phyloP scores from a whole-genome alignment of 169 alveolate genomes.

The Plasmodium ovale region DNA sequence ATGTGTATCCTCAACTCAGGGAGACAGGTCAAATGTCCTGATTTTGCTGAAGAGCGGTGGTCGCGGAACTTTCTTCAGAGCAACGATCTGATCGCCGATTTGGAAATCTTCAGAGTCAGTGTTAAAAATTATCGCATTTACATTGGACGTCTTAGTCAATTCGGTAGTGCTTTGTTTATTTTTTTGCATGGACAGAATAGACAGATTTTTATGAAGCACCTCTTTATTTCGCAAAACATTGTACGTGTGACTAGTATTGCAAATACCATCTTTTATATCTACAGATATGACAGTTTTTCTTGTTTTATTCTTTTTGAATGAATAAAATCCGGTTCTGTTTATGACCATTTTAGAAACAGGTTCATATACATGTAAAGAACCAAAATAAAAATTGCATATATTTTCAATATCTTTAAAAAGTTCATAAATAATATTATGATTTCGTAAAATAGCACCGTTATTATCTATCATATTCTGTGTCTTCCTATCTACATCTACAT shows the following conservation, averaged over 20 bases:
- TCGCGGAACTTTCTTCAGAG: constrained; percentile 33
- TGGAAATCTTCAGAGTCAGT: constrained; percentile 36
- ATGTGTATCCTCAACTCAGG: background rate
- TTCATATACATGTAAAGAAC: constrained; percentile 77
- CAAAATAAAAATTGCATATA: constrained; percentile 77
- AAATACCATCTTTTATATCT: constrained; percentile 80
- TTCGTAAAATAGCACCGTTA: constrained; percentile 78
- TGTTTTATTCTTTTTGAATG: constrained; percentile 77
- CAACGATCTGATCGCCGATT: constrained; percentile 67
- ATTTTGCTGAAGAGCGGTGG: constrained; percentile 64
- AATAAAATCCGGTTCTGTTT: constrained; percentile 79
- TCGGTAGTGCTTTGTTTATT: constrained; percentile 78
- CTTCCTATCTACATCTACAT: constrained; percentile 83
- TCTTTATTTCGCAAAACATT: constrained; percentile 74
- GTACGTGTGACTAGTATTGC: constrained; percentile 44
- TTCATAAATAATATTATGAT: constrained; percentile 91
- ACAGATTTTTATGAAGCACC: constrained; percentile 68
- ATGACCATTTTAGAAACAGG: constrained; percentile 80
- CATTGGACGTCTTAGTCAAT: constrained; percentile 61
- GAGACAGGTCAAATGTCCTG: constrained; percentile 21
- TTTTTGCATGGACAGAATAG: constrained; percentile 83
- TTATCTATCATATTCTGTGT: constrained; percentile 46
- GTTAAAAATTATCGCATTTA: constrained; percentile 62
- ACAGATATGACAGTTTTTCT: constrained; percentile 84
- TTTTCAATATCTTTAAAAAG: constrained; percentile 88